Conservation (phyloP, 768 basidiomycete species). For the Kondoa subrosea region DNA sequence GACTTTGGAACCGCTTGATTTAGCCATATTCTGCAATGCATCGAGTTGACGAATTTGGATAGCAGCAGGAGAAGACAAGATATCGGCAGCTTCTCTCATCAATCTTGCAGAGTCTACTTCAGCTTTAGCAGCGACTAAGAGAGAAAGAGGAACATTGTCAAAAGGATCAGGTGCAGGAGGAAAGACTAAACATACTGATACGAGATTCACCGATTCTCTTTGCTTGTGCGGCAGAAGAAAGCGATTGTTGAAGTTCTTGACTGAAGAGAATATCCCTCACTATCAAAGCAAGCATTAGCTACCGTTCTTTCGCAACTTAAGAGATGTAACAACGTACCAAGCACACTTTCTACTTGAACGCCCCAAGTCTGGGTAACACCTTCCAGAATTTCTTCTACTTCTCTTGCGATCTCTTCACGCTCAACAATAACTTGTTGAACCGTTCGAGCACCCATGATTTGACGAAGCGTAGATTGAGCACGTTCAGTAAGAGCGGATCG, state of each 20-base stretch:
- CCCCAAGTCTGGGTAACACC: conserved; percentile 56
- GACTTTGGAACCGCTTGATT: conserved; percentile 71
- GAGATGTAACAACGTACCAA: too few relatives aligned
- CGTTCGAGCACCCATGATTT: conserved; percentile 83
- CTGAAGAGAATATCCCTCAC: too few relatives aligned
- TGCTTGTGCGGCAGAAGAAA: conserved; percentile 90
- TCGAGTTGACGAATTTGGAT: conserved; percentile 56
- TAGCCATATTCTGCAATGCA: conserved; percentile 87
- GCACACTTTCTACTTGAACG: conserved; percentile 78
- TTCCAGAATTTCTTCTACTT: conserved; percentile 58
- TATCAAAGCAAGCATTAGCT: too few relatives aligned
- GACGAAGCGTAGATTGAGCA: conserved; percentile 86
- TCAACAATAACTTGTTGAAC: conserved; percentile 95
- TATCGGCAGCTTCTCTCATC: conserved; percentile 94
- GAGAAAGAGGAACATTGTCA: too few relatives aligned
- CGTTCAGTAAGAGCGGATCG: conserved; percentile 68
- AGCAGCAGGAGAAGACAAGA: conserved; percentile 37
- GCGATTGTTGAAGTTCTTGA: conserved; percentile 74
- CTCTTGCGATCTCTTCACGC: conserved; percentile 86
- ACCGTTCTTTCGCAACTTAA: too few relatives aligned
- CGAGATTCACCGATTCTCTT: conserved; percentile 94
- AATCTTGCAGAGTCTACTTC: conserved; percentile 81
- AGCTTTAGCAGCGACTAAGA: conserved; percentile 85
- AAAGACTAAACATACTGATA: too few relatives aligned
- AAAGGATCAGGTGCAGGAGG: too few relatives aligned